These are phyloP conservation scores for Desmodesmus armatus DNA, from an alignment of 139 green algal species.

Conservation along the genomic window DNA sequence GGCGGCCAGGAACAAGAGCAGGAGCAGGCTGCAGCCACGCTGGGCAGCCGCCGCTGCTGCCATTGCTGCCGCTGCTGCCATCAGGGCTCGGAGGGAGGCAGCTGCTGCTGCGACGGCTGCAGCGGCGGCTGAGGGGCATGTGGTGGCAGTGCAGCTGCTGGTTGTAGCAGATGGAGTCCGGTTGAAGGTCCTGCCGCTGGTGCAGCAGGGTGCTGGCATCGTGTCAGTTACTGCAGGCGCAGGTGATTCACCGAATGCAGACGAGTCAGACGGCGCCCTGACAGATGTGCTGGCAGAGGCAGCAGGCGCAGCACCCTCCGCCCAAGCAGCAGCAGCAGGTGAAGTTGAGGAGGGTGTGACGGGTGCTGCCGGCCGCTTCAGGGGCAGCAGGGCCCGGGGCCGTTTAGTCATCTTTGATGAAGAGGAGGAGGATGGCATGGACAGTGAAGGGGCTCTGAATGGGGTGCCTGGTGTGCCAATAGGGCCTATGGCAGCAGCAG, in stretches of 20 bases:
- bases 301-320: background rate
- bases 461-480: too few relatives aligned
- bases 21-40: background rate
- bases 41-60: slow-evolving; percentile 25
- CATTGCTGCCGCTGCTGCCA: slow-evolving; percentile 21
- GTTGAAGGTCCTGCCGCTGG: background rate
- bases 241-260: background rate
- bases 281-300: background rate
- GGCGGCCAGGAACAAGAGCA: background rate
- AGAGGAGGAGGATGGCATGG: too few relatives aligned
- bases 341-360: background rate
- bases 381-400: too few relatives aligned
- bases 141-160: slow-evolving; percentile 12
- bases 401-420: too few relatives aligned
- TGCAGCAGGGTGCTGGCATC: background rate
- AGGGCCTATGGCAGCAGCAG: too few relatives aligned
- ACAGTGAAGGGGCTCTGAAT: too few relatives aligned
- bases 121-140: background rate
- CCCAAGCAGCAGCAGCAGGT: slow-evolving; percentile 21
- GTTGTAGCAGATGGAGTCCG: background rate
- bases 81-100: background rate
- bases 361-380: background rate
- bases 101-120: background rate
- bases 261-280: background rate
- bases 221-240: background rate